Percentiles rank a stretch among this genome's conserved stretches.
Evolutionary conservation across 495 filamentous ascomycete species (phyloP).

Genomic region (Tuber borchii): DNA sequence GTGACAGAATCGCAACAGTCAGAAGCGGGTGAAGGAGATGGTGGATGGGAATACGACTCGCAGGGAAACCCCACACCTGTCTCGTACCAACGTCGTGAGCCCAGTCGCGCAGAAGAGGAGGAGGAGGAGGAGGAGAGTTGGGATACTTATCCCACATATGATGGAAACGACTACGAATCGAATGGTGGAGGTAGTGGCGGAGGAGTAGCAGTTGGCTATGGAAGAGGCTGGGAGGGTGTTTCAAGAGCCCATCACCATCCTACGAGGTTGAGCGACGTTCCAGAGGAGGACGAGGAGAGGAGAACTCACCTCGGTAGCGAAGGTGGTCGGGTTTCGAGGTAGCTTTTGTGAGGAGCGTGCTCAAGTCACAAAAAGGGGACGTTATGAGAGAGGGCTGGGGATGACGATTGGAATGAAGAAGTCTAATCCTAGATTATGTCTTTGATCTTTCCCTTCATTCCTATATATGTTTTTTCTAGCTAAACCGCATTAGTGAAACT

Average conservation of each 20-base stretch:
- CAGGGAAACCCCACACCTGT: slow-evolving; percentile 48
- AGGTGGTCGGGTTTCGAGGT: slow-evolving; percentile 32
- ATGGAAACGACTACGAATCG: slow-evolving; percentile 33
- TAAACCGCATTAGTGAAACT: neutral
- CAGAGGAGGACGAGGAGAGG: slow-evolving; percentile 74
- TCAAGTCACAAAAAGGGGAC: slow-evolving; percentile 30
- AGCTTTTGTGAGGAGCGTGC: slow-evolving; percentile 37
- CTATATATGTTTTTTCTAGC: neutral
- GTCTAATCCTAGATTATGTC: slow-evolving; percentile 32
- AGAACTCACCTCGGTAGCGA: slow-evolving; percentile 44
- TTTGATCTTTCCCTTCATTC: slow-evolving; percentile 9
- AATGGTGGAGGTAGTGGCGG: slow-evolving; percentile 23
- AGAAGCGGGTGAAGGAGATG: slow-evolving; percentile 50
- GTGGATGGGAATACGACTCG: slow-evolving; percentile 52
- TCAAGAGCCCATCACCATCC: slow-evolving; percentile 84
- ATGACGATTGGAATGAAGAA: slow-evolving; percentile 46
- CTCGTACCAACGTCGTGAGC: slow-evolving; percentile 37
- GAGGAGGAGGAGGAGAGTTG: slow-evolving; percentile 36
- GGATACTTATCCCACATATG: slow-evolving; percentile 40
- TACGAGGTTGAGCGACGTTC: slow-evolving; percentile 85
- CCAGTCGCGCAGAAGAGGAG: slow-evolving; percentile 28
- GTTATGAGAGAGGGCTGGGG: slow-evolving; percentile 8
- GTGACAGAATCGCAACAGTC: slow-evolving; percentile 45
- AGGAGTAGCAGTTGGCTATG: slow-evolving; percentile 31
- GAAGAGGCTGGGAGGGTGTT: slow-evolving; percentile 66